Evolutionary conservation across 331 rosid genomes (phyloP), one percentile per base, ranked within the genome.

Genomic region (Malus hybrid): DNA sequence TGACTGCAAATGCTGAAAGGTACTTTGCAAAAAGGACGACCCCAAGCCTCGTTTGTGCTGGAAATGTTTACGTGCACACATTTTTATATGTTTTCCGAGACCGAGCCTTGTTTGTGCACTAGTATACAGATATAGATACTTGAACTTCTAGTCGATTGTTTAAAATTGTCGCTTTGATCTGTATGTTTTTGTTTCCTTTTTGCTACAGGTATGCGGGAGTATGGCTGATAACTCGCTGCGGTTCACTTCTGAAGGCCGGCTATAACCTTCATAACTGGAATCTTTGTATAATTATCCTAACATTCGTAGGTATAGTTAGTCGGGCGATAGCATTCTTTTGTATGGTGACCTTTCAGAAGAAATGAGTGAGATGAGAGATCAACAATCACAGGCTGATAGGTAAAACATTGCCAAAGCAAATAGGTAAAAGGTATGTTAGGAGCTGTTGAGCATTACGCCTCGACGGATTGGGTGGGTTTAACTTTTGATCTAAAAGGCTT

Each of bases 1-100:
- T 95, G 33, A 76, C 83, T 65, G 90, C 96, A 80, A 94, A 92
- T 85, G 97, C 97, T 65, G 93, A 95, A 84, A 95, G 97, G 99
- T 90, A 74, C 22, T 57, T 5, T 72, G 13, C 11, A 42, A 10
- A 28, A 28, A 28, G 29, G 29, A 3, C 29, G 3, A 28, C 29
- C 29, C 29, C 29, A 28, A 28, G 29, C 29, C 29, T 24, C 1
- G 24, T 24, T 24, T 24, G 24, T 1, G 24, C 24, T 24, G 24
- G 3, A 39, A 39, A 39, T 39, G 48, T 42, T 42, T 42, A 10
- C 48, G 1, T 42, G 48, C 5, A 42, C 48, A 42, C 13, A 42
- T 42, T 42, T 42, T 42, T 32, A 5, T 42, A 42, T 42, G 48
- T 42, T 10, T 10, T 42, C 48, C 48, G 5, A 42, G 14, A 14